These are phyloP conservation scores for Sporisorium sorghi DNA, from an alignment of 1,284 basidiomycete species.

Conservation along the genomic window DNA sequence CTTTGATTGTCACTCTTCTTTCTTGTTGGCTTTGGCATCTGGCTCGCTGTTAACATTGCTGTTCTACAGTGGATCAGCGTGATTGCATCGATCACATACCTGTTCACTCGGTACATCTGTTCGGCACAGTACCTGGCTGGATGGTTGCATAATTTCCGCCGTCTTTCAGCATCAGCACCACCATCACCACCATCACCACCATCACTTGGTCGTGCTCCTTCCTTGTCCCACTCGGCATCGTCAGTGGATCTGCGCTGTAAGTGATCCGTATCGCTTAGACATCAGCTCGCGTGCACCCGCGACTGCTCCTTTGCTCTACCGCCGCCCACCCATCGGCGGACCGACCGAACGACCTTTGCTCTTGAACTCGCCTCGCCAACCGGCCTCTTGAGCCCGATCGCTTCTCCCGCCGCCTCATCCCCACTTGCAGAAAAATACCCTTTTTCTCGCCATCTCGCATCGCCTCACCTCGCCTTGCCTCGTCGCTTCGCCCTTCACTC, in stretches of 20 bases:
- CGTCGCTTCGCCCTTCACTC: no score
- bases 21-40: neutral
- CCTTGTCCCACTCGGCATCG: neutral
- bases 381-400: neutral
- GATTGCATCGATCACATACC: no score
- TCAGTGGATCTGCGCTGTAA: no score
- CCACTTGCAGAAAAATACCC: neutral
- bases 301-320: neutral
- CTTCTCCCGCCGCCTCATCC: neutral
- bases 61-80: neutral
- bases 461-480: no score
- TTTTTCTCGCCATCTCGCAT: conserved; percentile 1
- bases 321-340: no score
- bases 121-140: neutral
- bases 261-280: neutral
- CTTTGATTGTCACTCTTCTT: neutral
- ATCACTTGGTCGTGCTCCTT: neutral
- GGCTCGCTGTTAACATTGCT: neutral
- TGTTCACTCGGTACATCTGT: neutral
- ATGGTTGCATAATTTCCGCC: neutral
- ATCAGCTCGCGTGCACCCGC: no score
- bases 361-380: neutral
- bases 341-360: neutral
- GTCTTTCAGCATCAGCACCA: neutral
- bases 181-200: neutral